A percentile compares a stretch with the other conserved stretches of the same genome.
Conservation (phyloP, 2,329 filamentous ascomycete species). For the Microcyclospora tardicrescens region DNA sequence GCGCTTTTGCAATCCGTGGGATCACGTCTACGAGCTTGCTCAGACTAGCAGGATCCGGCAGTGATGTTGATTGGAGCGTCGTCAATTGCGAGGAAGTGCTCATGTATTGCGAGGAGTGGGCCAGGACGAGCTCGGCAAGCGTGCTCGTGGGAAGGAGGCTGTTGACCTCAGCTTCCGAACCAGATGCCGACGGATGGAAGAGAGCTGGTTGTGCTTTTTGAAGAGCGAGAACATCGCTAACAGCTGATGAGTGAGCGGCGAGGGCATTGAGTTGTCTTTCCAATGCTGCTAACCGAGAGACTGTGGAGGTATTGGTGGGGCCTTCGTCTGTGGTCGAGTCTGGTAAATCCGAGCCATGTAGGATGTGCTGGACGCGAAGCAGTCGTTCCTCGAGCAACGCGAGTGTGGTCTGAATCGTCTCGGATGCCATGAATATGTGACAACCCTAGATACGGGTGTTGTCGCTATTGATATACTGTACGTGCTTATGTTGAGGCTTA, state of each 20-base stretch:
- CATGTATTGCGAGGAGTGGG: conserved; percentile 31
- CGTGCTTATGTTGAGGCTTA: too few species aligned
- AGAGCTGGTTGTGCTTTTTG: conserved; percentile 29
- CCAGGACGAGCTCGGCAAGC: conserved; percentile 28
- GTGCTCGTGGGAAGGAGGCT: conserved; percentile 9
- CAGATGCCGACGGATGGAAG: conserved; percentile 14
- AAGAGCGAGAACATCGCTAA: conserved; percentile 29
- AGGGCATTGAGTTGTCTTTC: conserved; percentile 24
- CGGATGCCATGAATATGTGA: too few species aligned
- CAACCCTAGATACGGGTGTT: too few species aligned
- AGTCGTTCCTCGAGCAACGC: conserved; percentile 33
- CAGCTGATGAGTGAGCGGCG: conserved; percentile 26
- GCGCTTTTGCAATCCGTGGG: conserved; percentile 49
- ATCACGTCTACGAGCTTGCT: conserved; percentile 45
- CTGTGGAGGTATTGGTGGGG: conserved; percentile 5
- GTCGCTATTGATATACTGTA: too few species aligned
- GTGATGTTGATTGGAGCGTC: conserved; percentile 30
- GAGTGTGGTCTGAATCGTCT: conserved; percentile 22
- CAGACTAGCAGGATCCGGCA: conserved; percentile 31
- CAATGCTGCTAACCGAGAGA: conserved; percentile 14
- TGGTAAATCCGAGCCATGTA: conserved; percentile 23
- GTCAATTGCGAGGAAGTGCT: conserved; percentile 31
- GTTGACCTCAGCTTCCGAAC: conserved; percentile 11
- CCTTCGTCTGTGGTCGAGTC: not conserved
- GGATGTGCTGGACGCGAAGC: conserved; percentile 30